Conservation (phyloP, 2,329 filamentous ascomycete genomes). For the Penicillium sp. region DNA sequence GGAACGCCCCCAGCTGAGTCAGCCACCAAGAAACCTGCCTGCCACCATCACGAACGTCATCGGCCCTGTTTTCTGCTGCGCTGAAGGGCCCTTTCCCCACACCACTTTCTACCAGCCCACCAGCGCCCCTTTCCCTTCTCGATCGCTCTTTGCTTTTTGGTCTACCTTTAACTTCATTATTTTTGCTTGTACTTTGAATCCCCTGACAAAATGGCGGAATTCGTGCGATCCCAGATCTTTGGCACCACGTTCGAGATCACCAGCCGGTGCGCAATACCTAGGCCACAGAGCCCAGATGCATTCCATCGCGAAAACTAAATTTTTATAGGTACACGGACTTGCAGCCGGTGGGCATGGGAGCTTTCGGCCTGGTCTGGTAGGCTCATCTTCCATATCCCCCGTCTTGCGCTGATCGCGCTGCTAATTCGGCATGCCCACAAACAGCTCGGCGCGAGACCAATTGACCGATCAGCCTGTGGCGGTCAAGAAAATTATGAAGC, state of each 20-base stretch:
- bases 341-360: conserved; percentile 98
- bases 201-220: conserved; percentile 84
- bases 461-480: conserved; percentile 95
- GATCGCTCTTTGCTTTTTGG: background rate
- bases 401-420: conserved; percentile 1
- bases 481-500: conserved; percentile 99
- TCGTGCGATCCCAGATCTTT: conserved; percentile 98
- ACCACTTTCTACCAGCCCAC: conserved; percentile 17
- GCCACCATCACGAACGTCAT: conserved; percentile 32
- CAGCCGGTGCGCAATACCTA: conserved; percentile 67
- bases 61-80: conserved; percentile 29
- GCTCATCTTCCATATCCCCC: conserved; percentile 26
- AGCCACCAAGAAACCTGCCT: conserved; percentile 19
- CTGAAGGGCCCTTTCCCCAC: conserved; percentile 31
- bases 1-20: conserved; percentile 13
- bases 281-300: background rate
- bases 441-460: conserved; percentile 93
- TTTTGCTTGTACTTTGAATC: background rate
- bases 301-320: background rate
- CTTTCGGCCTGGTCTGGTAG: conserved; percentile 97
- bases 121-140: conserved; percentile 13
- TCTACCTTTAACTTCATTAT: conserved; percentile 6
- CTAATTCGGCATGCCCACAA: conserved; percentile 17
- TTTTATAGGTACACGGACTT: conserved; percentile 84
- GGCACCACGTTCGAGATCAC: conserved; percentile 99